Evolutionary conservation across 257 asterid species (phyloP), one percentile per base, ranked within the genome.

Genomic region (Fraxinus anomala): DNA sequence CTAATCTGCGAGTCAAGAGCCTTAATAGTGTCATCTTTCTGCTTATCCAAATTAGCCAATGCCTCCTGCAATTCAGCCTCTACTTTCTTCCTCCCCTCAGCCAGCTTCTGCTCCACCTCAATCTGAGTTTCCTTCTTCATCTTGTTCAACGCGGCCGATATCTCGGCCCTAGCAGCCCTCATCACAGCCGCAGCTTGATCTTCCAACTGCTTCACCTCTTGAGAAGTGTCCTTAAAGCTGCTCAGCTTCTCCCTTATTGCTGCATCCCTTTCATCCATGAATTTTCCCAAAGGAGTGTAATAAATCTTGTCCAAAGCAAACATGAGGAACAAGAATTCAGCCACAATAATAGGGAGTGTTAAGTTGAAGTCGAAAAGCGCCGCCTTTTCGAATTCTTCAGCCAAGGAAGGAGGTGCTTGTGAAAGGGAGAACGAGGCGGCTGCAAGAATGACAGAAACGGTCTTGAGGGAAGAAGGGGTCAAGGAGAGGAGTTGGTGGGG

Each of bases 161-260:
- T 91, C 90, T 94, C 97, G 14, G 94, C 98, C 82, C 97, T 80
- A 21, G 98, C 98, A 34, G 98, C 98, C 86, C 73, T 91, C 94
- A 94, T 86, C 28, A 94, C 82, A 6, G 97, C 97, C 26, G 88
- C 80, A 0, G 89, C 97, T 80, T 94, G 93, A 0, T 83, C 97
- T 73, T 94, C 98, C 23, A 93, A 91, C 88, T 89, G 93, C 87
- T 91, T 93, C 76, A 93, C 97, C 82, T 93, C 98, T 21, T 72
- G 19, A 17, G 97, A 91, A 6, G 96, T 93, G 87, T 95, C 99
- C 88, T 93, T 95, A 1, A 93, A 97, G 81, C 98, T 91, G 89
- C 1, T 82, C 0, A 93, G 88, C 76, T 79, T 89, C 88, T 88
- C 99, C 4, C 92, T 84, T 5, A 91, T 95, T 13, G 87, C 88